Evolutionary conservation across 139 green algal species (phyloP), one percentile per base, ranked within the genome.

Genomic region (Chlorella sp.): DNA sequence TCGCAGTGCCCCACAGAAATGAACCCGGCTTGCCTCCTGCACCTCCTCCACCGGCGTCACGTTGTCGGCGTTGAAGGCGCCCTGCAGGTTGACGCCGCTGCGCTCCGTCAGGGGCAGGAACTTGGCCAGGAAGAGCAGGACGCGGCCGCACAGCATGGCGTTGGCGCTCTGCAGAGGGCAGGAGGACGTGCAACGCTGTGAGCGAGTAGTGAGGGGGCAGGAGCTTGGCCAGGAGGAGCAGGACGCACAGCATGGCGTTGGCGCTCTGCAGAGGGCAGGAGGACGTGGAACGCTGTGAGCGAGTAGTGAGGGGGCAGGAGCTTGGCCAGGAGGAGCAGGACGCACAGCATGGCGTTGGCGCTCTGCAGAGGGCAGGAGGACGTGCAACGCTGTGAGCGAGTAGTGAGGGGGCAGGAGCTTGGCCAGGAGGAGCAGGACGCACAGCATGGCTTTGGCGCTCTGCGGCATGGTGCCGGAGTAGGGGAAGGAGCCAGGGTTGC

Each of bases 81-180:
- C 92, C 40, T 65, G 56, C 67, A 94, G 69, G 81, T 95, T 95
- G 41, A 94, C 78, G 62, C 92, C 92, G 26, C 87, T 93, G 28
- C 84, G 62, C 43, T 95, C 92, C 28, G 82, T 89, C 20, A 94
- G 88, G 13, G 92, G 89, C 77, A 93, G 86, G 62, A 94, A 76
- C 60, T 90, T 85, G 9, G 91, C 80, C 40, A 95, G 84, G 75
- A 94, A 91, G 68, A 94, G 82, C 58, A 90, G 87, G 65, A 94
- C 88, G 44, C 89, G 87, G 40, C 92, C 92, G 67, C 89, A 92
- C 34, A 95, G 85, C 67, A 88, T 73, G 26, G 90, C 69, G 68
- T 95, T 89, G 38, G 85, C 56, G 73, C 72, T 79, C 84, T 88
- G 84, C 70, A 68, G 6, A 28, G 1, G 56, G 14, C 1, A 2